These are phyloP conservation scores for Cephalotrichum gorgonifer DNA, from an alignment of 2,329 filamentous ascomycete species.

Conservation along the genomic window DNA sequence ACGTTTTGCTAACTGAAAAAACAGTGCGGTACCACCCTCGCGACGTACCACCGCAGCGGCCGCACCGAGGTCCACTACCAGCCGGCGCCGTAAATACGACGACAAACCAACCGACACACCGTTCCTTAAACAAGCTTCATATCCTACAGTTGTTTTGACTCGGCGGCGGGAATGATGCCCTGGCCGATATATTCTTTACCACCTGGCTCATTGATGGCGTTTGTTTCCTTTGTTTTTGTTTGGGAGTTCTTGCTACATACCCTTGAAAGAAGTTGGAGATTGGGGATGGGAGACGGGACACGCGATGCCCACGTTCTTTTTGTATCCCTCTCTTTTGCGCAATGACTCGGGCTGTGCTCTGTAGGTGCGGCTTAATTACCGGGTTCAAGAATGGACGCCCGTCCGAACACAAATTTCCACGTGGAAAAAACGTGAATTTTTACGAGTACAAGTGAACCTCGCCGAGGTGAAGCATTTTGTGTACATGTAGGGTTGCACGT, in stretches of 20 bases:
- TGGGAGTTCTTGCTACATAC: too few species aligned
- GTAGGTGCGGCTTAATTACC: too few species aligned
- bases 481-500: too few species aligned
- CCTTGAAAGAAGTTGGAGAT: neutral
- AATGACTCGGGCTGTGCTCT: neutral
- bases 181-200: neutral
- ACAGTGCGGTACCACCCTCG: conserved; percentile 14
- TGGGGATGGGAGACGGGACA: neutral
- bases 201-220: neutral
- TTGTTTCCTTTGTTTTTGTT: neutral
- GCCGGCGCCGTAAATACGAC: neutral
- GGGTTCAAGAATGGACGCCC: too few species aligned
- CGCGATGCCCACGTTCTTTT: neutral
- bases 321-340: neutral
- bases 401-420: too few species aligned
- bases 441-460: too few species aligned
- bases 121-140: neutral
- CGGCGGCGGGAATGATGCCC: neutral
- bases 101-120: neutral
- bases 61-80: conserved; percentile 13
- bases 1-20: conserved; percentile 5
- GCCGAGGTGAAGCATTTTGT: too few species aligned
- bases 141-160: neutral
- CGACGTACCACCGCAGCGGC: conserved; percentile 15
- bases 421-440: too few species aligned